Evolutionary conservation across 192 early-diverging fungal species (phyloP), one percentile per base, ranked within the genome.

Genomic region (Jimgerdemannia lactiflua): DNA sequence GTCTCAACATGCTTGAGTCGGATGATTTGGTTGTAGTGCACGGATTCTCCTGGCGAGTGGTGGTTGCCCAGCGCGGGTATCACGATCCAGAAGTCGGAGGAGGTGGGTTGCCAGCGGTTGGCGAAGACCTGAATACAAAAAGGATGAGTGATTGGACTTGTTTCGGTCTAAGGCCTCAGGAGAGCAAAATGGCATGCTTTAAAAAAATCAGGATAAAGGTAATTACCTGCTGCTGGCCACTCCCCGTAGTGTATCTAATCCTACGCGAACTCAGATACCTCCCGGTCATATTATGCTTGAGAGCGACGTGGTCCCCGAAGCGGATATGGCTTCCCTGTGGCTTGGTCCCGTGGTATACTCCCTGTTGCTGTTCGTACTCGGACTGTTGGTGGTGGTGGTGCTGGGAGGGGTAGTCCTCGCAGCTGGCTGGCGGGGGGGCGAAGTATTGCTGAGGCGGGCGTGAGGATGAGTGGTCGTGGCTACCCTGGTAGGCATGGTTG

Each of bases 241-340:
- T 86, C 43, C 88, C 88, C 0, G 80, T 75, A 69, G 76, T 65
- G 14, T 87, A 88, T 76, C 74, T 75, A 67, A 71, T 79, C 67
- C 76, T 74, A 71, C 82, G 76, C 7, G 87, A 83, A 42, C 82
- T 83, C 76, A 90, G 74, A 77, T 79, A 86, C 41, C 86, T 84
- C 11, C 85, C 86, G 0, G 87, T 88, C 70, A 80, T 83, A 71
- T 80, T 81, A 74, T 90, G 89, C 80, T 90, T 89, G 14, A 90
- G 80, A 67, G 86, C 79, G 4, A 90, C 74, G 74, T 85, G 74
- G 54, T 69, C 43, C 42, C 78, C 72, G 41, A 68, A 69, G 20
- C 3, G 29, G 18, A 9, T 39, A 8, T 10, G 8, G 14, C 8
- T 59, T 6, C 49, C 49, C 49, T 59, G 49, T 10, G 49, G 49